Base-by-base conservation (phyloP, 2,329 filamentous ascomycete genomes). In the Fusarium chaquense region DNA sequence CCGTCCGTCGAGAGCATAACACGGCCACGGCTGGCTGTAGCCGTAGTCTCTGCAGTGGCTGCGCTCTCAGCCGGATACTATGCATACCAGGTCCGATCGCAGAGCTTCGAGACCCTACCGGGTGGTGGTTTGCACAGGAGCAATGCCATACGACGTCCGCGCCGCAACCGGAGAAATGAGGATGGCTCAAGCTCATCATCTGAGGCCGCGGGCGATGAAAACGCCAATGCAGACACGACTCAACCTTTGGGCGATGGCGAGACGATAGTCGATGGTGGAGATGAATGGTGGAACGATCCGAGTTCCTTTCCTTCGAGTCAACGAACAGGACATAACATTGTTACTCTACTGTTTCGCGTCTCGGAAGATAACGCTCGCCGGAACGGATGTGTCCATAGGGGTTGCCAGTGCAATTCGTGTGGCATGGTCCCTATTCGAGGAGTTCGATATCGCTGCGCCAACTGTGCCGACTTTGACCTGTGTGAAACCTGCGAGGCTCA, bases 391-490 rank as follows among this genome's bases (percentile, higher is more conserved):
- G 91, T 98, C 24, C 96, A 99, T 78, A 88, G 95, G 15, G 95
- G 96, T 15, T 97, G 97, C 65, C 91, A 91, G 38, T 99, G 96
- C 78, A 97, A 98, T 78, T 89, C 89, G 51, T 99, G 96, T 74
- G 92, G 92, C 58, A 89, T 92, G 74, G 89, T 93, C 51, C 95
- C 96, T 15, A 98, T 99, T 65, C 91, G 93, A 54, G 96, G 96
- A 18, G 91, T 97, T 65, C 89, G 96, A 60, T 99, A 97, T 82
- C 91, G 94, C 63, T 99, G 96, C 80, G 91, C 94, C 73, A 98
- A 99, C 81, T 99, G 96, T 78, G 89, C 93, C 70, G 95, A 99
- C 80, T 98, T 94, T 77, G 96, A 99, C 77, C 88, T 99, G 3
- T 99, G 96, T 82, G 94, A 98, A 77, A 90, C 90, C 10, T 99